Conservation (phyloP, 768 basidiomycete species). For the Tephrocybe sp. region DNA sequence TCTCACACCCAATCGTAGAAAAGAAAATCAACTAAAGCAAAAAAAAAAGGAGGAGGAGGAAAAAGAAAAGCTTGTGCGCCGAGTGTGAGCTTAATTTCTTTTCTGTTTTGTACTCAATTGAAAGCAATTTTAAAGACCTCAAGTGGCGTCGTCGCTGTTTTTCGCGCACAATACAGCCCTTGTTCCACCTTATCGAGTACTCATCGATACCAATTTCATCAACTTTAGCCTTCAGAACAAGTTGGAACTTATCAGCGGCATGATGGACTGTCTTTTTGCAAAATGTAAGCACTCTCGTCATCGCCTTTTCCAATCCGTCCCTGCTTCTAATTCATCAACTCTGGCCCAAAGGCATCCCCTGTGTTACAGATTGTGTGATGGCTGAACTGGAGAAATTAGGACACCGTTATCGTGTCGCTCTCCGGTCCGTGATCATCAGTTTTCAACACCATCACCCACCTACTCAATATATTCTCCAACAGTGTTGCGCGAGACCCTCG, state of each 20-base stretch:
- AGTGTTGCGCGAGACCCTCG: conserved; percentile 97
- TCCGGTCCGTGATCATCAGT: conserved; percentile 58
- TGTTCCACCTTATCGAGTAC: conserved; percentile 93
- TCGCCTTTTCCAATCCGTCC: neutral
- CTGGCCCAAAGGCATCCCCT: conserved; percentile 84
- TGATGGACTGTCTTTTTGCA: conserved; percentile 99
- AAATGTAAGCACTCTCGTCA: conserved; percentile 64
- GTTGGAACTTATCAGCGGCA: conserved; percentile 90
- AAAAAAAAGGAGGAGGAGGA: conserved; percentile 80
- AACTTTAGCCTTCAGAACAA: conserved; percentile 99
- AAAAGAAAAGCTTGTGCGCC: conserved; percentile 72
- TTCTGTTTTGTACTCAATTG: neutral
- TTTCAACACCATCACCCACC: neutral
- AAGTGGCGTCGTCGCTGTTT: conserved; percentile 89
- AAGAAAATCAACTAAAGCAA: conserved; percentile 90
- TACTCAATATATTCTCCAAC: conserved; percentile 13
- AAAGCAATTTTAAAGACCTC: conserved; percentile 48
- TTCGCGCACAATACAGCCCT: conserved; percentile 93
- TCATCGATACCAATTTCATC: conserved; percentile 99
- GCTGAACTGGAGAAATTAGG: conserved; percentile 98
- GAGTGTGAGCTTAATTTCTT: conserved; percentile 58
- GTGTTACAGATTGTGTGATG: conserved; percentile 99
- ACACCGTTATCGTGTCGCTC: conserved; percentile 89
- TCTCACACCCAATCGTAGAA: conserved; percentile 47
- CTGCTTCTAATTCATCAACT: conserved; percentile 3